Conservation (phyloP, 2,329 filamentous ascomycete genomes). For the Colletotrichum sp. region DNA sequence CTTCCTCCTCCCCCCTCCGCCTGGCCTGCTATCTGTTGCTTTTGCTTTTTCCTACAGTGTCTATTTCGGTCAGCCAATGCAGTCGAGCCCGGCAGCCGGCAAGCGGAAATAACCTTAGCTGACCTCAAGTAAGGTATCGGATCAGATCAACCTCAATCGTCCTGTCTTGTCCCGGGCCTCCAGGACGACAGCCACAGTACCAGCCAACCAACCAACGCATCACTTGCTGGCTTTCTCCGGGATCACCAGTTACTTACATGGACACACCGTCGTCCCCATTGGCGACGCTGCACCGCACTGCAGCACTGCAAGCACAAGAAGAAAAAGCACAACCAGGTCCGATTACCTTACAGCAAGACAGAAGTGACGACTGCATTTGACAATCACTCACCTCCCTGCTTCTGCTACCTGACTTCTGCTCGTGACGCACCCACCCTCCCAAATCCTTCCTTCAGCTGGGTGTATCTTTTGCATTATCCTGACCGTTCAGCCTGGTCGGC, state of each 20-base stretch:
- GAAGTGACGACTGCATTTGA: neutral
- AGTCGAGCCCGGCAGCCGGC: slow-evolving; percentile 3
- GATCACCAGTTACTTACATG: neutral
- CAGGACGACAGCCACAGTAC: neutral
- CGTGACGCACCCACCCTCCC: neutral
- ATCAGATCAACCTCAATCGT: neutral
- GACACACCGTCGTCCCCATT: neutral
- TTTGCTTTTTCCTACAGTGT: neutral
- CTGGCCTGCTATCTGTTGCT: neutral
- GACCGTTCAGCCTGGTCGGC: neutral
- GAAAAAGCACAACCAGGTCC: neutral
- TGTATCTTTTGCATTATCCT: neutral
- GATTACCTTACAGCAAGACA: neutral
- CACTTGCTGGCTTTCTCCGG: neutral
- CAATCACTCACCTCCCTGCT: neutral
- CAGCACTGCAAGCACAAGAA: neutral
- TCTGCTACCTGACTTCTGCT: neutral
- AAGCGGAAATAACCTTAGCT: slow-evolving; percentile 11
- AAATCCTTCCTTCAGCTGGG: neutral
- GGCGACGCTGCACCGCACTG: neutral
- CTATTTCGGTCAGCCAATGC: neutral
- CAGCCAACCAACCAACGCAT: neutral
- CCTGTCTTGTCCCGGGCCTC: neutral
- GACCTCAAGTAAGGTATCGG: slow-evolving; percentile 1
- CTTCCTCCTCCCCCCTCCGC: neutral